A percentile compares a stretch with the other conserved stretches of the same genome.
phyloP scores from a whole-genome alignment of 2,329 filamentous ascomycete genomes.

The Lizonia empirigonia region DNA sequence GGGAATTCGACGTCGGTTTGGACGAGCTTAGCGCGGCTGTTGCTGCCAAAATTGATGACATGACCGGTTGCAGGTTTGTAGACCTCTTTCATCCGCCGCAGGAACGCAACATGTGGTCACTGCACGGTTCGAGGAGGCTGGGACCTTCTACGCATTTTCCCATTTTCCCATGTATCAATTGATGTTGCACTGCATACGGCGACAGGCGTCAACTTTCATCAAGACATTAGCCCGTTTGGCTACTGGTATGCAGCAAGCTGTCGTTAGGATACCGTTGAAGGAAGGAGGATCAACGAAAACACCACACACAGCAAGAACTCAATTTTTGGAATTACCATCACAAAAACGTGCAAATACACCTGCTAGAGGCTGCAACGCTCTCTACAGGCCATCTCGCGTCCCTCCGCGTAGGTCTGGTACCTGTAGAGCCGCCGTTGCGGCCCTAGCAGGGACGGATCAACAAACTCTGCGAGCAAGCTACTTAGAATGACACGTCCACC shows the following conservation, averaged over 20 bases:
- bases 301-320: no score
- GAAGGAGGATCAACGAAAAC: no score
- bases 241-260: background rate
- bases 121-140: background rate
- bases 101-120: background rate
- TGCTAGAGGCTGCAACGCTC: no score
- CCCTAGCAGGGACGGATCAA: no score
- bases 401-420: no score
- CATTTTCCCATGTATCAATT: background rate
- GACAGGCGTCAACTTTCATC: background rate
- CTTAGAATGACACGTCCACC: no score
- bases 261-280: constrained; percentile 1
- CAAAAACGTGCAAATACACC: no score
- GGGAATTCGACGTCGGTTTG: background rate
- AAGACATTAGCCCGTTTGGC: background rate
- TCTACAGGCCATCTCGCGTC: no score
- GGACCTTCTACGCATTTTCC: no score
- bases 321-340: no score
- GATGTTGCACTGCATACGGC: background rate
- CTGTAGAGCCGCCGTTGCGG: no score
- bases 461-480: no score
- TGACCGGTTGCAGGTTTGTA: background rate
- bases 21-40: constrained; percentile 3
- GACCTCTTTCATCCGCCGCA: background rate
- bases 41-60: background rate